Conservation (phyloP, 192 early-diverging fungal genomes). For the Jimgerdemannia lactiflua region DNA sequence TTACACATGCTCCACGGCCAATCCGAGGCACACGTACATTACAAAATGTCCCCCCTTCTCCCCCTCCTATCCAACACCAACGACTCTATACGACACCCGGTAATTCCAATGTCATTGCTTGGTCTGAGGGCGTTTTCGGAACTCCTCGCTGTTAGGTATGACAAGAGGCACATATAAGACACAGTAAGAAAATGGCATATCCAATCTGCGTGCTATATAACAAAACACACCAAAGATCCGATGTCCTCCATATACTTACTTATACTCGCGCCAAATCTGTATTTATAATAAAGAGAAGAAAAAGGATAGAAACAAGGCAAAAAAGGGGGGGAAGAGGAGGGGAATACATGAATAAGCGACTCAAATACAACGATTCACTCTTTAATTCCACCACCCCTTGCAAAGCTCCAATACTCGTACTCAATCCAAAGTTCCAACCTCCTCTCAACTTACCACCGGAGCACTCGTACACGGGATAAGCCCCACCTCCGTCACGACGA, state of each 20-base stretch:
- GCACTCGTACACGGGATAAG: constrained; percentile 88
- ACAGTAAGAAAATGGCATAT: background rate
- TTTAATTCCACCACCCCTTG: too few relatives aligned
- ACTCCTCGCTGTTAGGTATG: constrained; percentile 5
- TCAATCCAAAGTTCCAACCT: background rate
- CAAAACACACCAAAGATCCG: background rate
- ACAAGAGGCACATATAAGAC: background rate
- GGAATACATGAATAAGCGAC: background rate
- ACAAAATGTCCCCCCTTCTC: too few relatives aligned
- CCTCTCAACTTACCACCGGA: constrained; percentile 54
- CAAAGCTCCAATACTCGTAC: too few relatives aligned
- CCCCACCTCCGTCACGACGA: constrained; percentile 91
- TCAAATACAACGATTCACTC: background rate
- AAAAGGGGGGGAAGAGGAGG: too few relatives aligned
- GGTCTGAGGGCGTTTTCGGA: constrained; percentile 10
- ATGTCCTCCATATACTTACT: constrained; percentile 19
- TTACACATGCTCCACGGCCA: too few relatives aligned
- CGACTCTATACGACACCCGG: background rate
- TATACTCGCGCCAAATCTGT: constrained; percentile 42
- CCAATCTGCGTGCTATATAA: background rate
- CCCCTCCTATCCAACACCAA: too few relatives aligned
- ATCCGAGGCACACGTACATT: too few relatives aligned
- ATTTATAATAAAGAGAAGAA: background rate
- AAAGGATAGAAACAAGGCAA: background rate
- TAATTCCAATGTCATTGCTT: background rate